These are phyloP conservation scores for Desmodesmus armatus DNA, from an alignment of 139 green algal species.

Conservation along the genomic window DNA sequence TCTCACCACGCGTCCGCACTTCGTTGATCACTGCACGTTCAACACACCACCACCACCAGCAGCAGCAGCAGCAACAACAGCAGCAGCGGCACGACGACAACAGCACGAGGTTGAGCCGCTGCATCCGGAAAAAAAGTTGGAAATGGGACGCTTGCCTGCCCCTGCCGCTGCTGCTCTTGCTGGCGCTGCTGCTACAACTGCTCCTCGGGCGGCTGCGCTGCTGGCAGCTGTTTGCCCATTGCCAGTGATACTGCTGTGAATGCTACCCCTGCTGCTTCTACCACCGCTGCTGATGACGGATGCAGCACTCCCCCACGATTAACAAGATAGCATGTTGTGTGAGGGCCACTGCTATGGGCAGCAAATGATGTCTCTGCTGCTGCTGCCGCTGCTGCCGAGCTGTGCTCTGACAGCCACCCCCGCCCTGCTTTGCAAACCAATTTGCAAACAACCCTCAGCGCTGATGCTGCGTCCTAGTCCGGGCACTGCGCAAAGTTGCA, in stretches of 20 bases:
- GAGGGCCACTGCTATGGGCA: no score
- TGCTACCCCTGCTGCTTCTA: background rate
- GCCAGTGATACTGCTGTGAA: background rate
- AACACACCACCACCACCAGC: no score
- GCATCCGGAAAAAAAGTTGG: background rate
- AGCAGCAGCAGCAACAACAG: background rate
- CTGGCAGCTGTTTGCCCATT: background rate
- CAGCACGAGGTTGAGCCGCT: background rate
- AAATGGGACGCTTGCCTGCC: background rate
- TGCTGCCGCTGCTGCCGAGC: no score
- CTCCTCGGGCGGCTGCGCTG: no score
- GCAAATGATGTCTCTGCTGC: no score
- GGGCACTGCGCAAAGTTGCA: background rate
- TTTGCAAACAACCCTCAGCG: background rate
- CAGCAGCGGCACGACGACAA: background rate
- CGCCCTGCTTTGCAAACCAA: no score
- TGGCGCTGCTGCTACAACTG: background rate
- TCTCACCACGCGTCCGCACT: constrained; percentile 92
- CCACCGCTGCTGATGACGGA: background rate
- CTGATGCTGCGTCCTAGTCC: background rate
- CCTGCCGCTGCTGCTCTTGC: background rate
- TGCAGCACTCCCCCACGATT: no score
- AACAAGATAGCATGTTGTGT: no score
- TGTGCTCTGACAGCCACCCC: no score
- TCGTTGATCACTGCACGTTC: constrained; percentile 96